phyloP scores from a whole-genome alignment of 2,329 filamentous ascomycete genomes.

The Penicillium sp. region DNA sequence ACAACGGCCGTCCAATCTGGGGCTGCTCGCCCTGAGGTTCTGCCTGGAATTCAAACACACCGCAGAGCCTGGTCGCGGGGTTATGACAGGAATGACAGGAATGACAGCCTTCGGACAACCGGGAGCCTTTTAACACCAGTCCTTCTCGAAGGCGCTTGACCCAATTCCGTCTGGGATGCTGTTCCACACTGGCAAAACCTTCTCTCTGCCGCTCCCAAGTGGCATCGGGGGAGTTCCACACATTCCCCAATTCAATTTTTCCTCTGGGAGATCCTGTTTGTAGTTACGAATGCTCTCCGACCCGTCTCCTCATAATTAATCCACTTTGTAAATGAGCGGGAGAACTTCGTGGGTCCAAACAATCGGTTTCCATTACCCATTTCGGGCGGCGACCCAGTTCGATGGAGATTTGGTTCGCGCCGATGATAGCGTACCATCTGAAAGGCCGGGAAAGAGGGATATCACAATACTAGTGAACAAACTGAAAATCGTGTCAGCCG shows the following conservation, averaged over 20 bases:
- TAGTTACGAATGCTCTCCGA: slow-evolving; percentile 1
- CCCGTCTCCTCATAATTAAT: slow-evolving; percentile 17
- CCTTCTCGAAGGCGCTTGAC: too few species aligned
- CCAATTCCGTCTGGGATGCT: too few species aligned
- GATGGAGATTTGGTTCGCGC: slow-evolving; percentile 10
- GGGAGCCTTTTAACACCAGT: too few species aligned
- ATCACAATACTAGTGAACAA: too few species aligned
- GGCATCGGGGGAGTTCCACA: neutral
- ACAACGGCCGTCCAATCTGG: slow-evolving; percentile 11
- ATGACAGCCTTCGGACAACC: neutral
- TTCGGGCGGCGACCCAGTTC: too few species aligned
- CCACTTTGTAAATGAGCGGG: slow-evolving; percentile 19
- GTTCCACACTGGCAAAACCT: too few species aligned
- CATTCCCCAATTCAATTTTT: too few species aligned
- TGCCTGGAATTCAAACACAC: slow-evolving; percentile 6
- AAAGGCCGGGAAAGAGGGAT: too few species aligned
- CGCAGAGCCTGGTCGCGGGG: slow-evolving; percentile 4
- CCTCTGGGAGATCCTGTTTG: too few species aligned
- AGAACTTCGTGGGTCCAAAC: slow-evolving; percentile 12
- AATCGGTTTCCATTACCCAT: slow-evolving; percentile 14
- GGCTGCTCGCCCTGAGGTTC: neutral
- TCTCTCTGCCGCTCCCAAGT: slow-evolving; percentile 1
- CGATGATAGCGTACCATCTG: slow-evolving; percentile 8
- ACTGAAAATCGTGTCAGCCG: too few species aligned
- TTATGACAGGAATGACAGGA: neutral